phyloP scores from a whole-genome alignment of 164 flowering plant species.

The Vitis cinerea region DNA sequence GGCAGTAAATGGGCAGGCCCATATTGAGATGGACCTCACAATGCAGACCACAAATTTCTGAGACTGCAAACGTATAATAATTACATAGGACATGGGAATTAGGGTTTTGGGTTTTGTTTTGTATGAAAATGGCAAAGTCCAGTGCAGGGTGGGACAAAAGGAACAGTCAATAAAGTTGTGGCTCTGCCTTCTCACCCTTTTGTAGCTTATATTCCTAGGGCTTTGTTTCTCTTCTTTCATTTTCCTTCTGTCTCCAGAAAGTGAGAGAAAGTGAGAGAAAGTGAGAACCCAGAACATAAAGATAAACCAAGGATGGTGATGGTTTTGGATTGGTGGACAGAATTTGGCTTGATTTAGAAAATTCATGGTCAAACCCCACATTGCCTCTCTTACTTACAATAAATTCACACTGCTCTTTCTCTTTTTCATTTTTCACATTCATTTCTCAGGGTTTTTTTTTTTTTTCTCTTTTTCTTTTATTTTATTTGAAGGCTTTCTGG shows the following conservation, averaged over 20 bases:
- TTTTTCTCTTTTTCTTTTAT: no score
- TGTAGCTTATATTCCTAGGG: slow-evolving; percentile 28
- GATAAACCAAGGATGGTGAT: not conserved
- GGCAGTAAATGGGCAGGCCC: slow-evolving; percentile 11
- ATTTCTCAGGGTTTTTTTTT: not conserved
- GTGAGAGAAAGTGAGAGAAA: not conserved
- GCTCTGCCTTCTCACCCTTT: slow-evolving; percentile 1
- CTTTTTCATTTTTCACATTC: not conserved
- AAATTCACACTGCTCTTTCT: not conserved
- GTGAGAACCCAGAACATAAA: no score
- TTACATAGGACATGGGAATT: slow-evolving; percentile 32
- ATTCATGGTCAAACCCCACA: slow-evolving; percentile 13
- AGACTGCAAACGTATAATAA: slow-evolving; percentile 14
- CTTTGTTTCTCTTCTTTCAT: slow-evolving; percentile 23
- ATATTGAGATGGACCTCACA: slow-evolving; percentile 31
- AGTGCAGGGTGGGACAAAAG: slow-evolving; percentile 18
- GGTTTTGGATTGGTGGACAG: slow-evolving; percentile 4
- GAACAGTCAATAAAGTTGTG: slow-evolving; percentile 18
- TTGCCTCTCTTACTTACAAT: not conserved
- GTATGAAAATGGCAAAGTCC: slow-evolving; percentile 10
- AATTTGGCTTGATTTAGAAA: not conserved
- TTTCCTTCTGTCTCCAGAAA: slow-evolving; percentile 13
- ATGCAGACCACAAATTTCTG: slow-evolving; percentile 18
- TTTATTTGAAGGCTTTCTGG: no score
- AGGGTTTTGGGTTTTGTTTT: slow-evolving; percentile 17